These are phyloP conservation scores for Cladosporium sp. DNA, from an alignment of 2,329 filamentous ascomycete genomes.

Conservation along the genomic window DNA sequence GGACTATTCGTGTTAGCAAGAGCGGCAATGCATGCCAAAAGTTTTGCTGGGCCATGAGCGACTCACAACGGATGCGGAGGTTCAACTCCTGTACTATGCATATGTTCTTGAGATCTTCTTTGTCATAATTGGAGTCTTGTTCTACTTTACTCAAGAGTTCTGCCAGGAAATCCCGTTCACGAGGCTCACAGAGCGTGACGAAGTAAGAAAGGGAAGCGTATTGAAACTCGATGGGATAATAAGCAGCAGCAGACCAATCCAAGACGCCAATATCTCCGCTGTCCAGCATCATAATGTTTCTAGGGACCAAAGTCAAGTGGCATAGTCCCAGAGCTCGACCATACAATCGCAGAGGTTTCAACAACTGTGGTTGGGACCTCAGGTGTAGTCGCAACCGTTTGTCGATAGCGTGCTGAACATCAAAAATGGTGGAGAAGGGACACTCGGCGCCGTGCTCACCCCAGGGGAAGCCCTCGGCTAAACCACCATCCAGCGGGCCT, in stretches of 20 bases:
- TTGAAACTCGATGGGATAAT: conserved; percentile 1
- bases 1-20: too few relatives aligned
- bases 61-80: not conserved
- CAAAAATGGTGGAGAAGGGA: not conserved
- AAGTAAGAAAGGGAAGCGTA: not conserved
- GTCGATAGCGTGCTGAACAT: not conserved
- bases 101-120: not conserved
- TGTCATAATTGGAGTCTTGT: not conserved
- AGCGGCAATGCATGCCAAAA: too few relatives aligned
- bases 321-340: not conserved
- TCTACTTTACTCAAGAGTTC: not conserved
- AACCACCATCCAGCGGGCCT: not conserved
- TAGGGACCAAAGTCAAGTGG: not conserved
- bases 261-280: not conserved
- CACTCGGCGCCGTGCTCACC: not conserved
- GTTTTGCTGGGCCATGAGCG: too few relatives aligned
- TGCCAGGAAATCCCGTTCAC: not conserved
- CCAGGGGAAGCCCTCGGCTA: not conserved
- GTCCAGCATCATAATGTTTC: not conserved
- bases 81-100: not conserved
- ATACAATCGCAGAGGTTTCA: not conserved
- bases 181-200: not conserved
- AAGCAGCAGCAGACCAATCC: not conserved
- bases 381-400: not conserved
- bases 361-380: not conserved